Evolutionary conservation across 768 basidiomycete genomes (phyloP), one percentile per base, ranked within the genome.

Genomic region (Chiua virens): DNA sequence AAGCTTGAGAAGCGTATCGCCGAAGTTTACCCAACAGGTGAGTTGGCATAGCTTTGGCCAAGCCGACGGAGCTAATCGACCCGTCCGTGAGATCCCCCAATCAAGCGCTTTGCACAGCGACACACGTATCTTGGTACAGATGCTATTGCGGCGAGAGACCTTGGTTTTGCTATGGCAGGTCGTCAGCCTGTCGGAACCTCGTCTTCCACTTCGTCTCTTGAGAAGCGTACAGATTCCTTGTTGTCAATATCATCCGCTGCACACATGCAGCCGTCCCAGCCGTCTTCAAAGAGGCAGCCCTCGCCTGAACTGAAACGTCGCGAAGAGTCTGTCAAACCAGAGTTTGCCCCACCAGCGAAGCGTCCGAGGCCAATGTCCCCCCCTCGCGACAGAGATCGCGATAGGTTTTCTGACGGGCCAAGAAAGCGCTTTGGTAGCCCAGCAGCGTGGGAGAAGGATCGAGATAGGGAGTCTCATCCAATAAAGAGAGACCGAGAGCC

Each of bases 1-100:
- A 92, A 95, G 69, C 80, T 98, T 42, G 94, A 97, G 68, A 85
- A 85, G 54, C 82, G 97, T 8, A 89, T 98, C 60, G 76, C 86
- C 1, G 95, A 98, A 53, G 83, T 85, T 1, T 98, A 92, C 69
- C 86, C 93, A 1, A 82, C 82, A 43, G 92, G 93, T 92, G 54
- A 36, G 82, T 69, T 10, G 9, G n/a, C 42, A 3, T 14, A 3
- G 32, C 3, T 38, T 28, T 17, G 1, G 15, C 43, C 42, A 37
- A 11, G 40, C 32, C 37, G 15, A 23, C 9, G 13, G 36, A 38
- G 32, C 38, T 41, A n/a, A 55, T 17, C n/a, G 25, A 23, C 34
- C 34, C 13, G 21, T 23, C 36, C n/a, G 8, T 2, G 61, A 97
- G 95, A 94, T 60, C 85, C 91, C 1, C 83, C 92, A 0, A 89